Evolutionary conservation across 2,329 filamentous ascomycete genomes (phyloP).

Genomic region (Ophiostoma tasmaniense): DNA sequence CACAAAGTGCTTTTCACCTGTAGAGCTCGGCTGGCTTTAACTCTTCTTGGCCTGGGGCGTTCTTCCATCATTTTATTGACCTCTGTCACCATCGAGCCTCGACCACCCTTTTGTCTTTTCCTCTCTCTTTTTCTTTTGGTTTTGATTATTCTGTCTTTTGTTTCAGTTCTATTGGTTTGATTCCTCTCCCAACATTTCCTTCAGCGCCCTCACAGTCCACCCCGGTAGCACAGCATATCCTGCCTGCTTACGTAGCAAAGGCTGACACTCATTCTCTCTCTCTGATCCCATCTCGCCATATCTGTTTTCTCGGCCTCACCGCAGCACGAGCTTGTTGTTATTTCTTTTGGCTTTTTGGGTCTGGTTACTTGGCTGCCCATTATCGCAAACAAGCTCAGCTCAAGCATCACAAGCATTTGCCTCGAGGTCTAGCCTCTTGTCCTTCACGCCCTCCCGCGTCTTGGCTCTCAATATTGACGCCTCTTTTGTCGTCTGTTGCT

Average conservation of each 20-base stretch:
- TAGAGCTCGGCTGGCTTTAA: conserved; percentile 6
- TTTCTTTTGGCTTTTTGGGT: not conserved
- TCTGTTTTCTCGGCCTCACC: conserved; percentile 6
- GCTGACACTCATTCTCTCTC: not conserved
- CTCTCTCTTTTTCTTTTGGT: not conserved
- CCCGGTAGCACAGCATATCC: not conserved
- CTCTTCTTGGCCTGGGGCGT: conserved; percentile 12
- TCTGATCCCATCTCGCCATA: not conserved
- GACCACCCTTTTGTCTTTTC: not conserved
- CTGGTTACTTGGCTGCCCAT: not conserved
- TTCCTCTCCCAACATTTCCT: too few species aligned
- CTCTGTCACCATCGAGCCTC: conserved; percentile 19
- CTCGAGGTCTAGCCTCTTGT: not conserved
- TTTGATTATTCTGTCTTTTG: not conserved
- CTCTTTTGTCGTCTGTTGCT: not conserved
- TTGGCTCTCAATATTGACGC: not conserved
- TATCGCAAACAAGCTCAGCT: not conserved
- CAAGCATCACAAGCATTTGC: not conserved
- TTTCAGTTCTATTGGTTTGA: not conserved
- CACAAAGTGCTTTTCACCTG: not conserved
- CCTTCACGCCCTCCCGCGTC: not conserved
- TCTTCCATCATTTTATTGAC: conserved; percentile 20
- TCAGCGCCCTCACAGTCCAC: not conserved
- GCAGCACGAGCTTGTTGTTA: conserved; percentile 9
- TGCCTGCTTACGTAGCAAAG: not conserved